Percentiles rank a stretch among this genome's conserved stretches.
Evolutionary conservation across 1,139 yeast genomes (phyloP).

Genomic region (Hyphopichia fennica): DNA sequence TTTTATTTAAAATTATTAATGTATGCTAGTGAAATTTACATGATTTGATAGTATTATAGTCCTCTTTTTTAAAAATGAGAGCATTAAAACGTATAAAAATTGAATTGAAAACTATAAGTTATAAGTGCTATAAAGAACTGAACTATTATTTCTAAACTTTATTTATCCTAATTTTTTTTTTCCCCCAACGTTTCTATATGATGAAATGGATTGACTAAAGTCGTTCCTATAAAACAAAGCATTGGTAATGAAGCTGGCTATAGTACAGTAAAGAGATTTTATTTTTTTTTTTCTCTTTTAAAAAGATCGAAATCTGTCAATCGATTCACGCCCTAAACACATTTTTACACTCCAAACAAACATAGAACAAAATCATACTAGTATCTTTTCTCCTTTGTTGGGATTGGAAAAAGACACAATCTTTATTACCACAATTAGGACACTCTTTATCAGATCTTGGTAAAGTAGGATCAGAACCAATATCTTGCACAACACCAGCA

Average conservation of each 20-base stretch:
- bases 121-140: no score
- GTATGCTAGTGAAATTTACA: no score
- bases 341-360: conserved; percentile 82
- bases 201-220: no score
- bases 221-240: no score
- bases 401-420: conserved; percentile 94
- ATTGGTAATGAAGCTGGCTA: conserved; percentile 4
- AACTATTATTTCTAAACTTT: no score
- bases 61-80: no score
- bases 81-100: no score
- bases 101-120: no score
- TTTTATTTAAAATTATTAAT: no score
- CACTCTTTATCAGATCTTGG: conserved; percentile 94
- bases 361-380: conserved; percentile 92
- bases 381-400: conserved; percentile 96
- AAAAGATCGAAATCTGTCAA: background rate
- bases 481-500: conserved; percentile 96
- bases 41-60: no score
- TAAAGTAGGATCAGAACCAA: conserved; percentile 93
- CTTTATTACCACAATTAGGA: conserved; percentile 82
- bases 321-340: conserved; percentile 51
- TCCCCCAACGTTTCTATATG: no score
- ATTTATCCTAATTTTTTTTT: no score
- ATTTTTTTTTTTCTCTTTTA: background rate
- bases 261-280: conserved; percentile 4